Percentiles rank a stretch among this genome's conserved stretches.
Conservation (phyloP, 1,139 yeast species). For the Eremothecium sinecaudum region DNA sequence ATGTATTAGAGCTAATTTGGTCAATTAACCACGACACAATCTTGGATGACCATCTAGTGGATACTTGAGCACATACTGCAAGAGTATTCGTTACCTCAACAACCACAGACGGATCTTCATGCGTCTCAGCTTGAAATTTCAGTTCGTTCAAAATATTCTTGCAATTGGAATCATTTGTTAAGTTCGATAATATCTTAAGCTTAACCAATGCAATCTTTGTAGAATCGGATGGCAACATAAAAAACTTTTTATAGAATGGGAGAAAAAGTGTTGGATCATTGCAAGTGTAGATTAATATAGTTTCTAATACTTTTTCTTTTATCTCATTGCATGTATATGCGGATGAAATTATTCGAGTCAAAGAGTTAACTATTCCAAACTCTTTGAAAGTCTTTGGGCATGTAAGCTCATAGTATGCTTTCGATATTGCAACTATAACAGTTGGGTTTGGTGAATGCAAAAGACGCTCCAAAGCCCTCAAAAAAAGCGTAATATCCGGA, state of each 20-base stretch:
- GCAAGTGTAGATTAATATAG: conserved; percentile 36
- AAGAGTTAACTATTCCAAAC: conserved; percentile 41
- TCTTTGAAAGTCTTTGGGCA: conserved; percentile 43
- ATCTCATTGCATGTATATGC: conserved; percentile 31
- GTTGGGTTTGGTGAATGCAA: conserved; percentile 47
- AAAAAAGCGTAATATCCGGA: conserved; percentile 47
- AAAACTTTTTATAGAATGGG: conserved; percentile 44
- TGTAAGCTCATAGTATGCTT: conserved; percentile 45
- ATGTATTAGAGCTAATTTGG: conserved; percentile 30
- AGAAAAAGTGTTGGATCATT: conserved; percentile 40
- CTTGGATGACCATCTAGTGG: conserved; percentile 30
- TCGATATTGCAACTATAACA: conserved; percentile 53
- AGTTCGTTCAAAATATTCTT: conserved; percentile 53
- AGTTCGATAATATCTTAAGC: conserved; percentile 51
- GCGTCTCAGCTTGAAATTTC: conserved; percentile 49
- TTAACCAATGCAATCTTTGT: conserved; percentile 43
- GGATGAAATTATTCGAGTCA: conserved; percentile 36
- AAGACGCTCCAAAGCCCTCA: conserved; percentile 39
- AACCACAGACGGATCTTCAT: conserved; percentile 35
- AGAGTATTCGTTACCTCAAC: conserved; percentile 50
- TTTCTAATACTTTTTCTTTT: conserved; percentile 36
- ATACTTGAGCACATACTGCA: conserved; percentile 44
- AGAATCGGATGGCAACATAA: conserved; percentile 51
- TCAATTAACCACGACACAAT: conserved; percentile 39
- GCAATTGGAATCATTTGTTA: conserved; percentile 47